phyloP scores from a whole-genome alignment of 345 rosid species.

The Syzygium aromaticum region DNA sequence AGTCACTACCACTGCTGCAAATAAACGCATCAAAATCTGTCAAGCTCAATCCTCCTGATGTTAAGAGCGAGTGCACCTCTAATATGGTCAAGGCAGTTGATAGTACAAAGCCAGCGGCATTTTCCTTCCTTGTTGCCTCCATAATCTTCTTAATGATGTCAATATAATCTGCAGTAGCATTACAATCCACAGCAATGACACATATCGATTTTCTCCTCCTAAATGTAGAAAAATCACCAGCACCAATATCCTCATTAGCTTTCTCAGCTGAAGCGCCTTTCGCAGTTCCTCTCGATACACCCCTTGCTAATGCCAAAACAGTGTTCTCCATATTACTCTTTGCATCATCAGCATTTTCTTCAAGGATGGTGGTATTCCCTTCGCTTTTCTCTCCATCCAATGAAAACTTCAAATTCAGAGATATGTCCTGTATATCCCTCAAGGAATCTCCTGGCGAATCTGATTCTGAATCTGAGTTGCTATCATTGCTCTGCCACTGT shows the following conservation, averaged over 20 bases:
- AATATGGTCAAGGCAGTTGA: constrained; percentile 74
- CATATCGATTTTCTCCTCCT: constrained; percentile 71
- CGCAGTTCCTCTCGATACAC: constrained; percentile 38
- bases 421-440: constrained; percentile 88
- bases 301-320: constrained; percentile 67
- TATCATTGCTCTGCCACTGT: constrained; percentile 75
- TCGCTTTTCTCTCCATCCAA: constrained; percentile 75
- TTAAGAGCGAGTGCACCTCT: constrained; percentile 66
- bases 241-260: constrained; percentile 39
- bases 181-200: constrained; percentile 81
- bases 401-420: constrained; percentile 87
- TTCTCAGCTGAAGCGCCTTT: constrained; percentile 49
- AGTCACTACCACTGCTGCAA: constrained; percentile 94
- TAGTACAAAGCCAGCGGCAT: constrained; percentile 72
- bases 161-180: constrained; percentile 33
- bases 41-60: constrained; percentile 57
- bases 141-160: constrained; percentile 50
- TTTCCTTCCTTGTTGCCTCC: constrained; percentile 71
- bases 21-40: constrained; percentile 90
- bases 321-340: constrained; percentile 73
- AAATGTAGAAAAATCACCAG: constrained; percentile 62
- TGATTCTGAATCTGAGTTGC: constrained; percentile 54
- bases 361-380: constrained; percentile 43
- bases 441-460: constrained; percentile 95
- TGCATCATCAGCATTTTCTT: constrained; percentile 46